phyloP scores from a whole-genome alignment of 148 eudicot genomes.

The Fallopia convolvulus region DNA sequence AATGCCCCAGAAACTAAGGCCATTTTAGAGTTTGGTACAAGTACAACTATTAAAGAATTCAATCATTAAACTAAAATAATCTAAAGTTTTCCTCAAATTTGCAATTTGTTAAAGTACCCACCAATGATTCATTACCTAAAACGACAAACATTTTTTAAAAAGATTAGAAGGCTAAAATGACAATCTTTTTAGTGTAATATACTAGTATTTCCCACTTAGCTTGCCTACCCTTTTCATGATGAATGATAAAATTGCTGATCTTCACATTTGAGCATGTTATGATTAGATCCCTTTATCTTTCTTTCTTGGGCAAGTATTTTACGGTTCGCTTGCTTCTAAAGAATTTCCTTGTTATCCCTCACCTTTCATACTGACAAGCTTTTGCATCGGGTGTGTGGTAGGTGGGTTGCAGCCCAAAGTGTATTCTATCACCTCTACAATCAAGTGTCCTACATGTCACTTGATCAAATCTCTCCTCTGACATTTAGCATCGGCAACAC shows the following conservation, averaged over 20 bases:
- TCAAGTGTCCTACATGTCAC: constrained; percentile 38
- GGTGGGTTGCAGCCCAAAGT: constrained; percentile 41
- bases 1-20: too few species aligned
- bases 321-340: background rate
- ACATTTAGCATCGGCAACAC: constrained; percentile 40
- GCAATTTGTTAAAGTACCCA: too few species aligned
- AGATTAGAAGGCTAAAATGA: too few species aligned
- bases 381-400: constrained; percentile 4
- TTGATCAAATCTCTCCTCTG: constrained; percentile 35
- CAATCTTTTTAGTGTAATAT: too few species aligned
- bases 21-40: too few species aligned
- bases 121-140: too few species aligned
- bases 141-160: too few species aligned
- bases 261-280: background rate
- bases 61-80: too few species aligned
- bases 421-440: constrained; percentile 42
- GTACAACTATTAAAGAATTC: too few species aligned
- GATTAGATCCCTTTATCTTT: background rate
- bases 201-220: background rate
- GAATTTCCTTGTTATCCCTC: background rate
- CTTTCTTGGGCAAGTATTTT: background rate
- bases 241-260: background rate
- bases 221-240: background rate
- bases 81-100: too few species aligned
- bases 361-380: constrained; percentile 5